Evolutionary conservation across 345 rosid species (phyloP).

Genomic region (Gossypium australe): DNA sequence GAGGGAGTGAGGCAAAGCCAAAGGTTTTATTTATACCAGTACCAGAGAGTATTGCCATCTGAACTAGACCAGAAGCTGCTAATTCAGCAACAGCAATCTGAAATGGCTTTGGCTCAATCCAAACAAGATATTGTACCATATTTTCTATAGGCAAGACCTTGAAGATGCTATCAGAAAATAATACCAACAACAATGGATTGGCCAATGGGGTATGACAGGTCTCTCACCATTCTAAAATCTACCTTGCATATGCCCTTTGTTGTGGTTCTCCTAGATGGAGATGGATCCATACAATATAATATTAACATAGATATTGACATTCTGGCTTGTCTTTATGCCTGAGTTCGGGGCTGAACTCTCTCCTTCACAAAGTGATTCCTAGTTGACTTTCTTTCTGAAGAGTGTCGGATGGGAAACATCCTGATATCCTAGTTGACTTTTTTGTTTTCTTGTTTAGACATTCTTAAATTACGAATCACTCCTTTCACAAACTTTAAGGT

Average conservation of each 20-base stretch:
- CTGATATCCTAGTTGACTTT: slow-evolving; percentile 27
- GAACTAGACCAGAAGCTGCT: slow-evolving; percentile 41
- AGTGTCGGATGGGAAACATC: not conserved
- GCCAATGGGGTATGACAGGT: too few relatives aligned
- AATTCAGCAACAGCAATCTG: slow-evolving; percentile 59
- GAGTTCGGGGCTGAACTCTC: slow-evolving; percentile 15
- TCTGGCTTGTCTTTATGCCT: not conserved
- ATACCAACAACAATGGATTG: too few relatives aligned
- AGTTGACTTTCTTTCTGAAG: slow-evolving; percentile 18
- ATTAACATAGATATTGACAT: too few relatives aligned
- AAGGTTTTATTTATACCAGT: slow-evolving; percentile 33
- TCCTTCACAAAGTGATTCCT: not conserved
- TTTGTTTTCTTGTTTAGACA: slow-evolving; percentile 10
- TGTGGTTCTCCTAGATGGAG: too few relatives aligned
- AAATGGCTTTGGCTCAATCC: slow-evolving; percentile 52
- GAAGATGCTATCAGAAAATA: too few relatives aligned
- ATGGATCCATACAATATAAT: too few relatives aligned
- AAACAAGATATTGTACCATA: slow-evolving; percentile 15
- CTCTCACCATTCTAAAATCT: too few relatives aligned
- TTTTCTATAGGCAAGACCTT: too few relatives aligned
- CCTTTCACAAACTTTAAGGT: not conserved
- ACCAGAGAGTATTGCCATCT: not conserved
- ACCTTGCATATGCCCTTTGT: too few relatives aligned
- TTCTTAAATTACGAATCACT: not conserved
- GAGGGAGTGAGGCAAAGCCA: not conserved